These are phyloP conservation scores for Triticum aestivum DNA, from an alignment of 176 grass and related monocot genomes.

Conservation along the genomic window IWGSC_CS_RefSeq_v2.1 NC_057807.1:325963160-325963659, in stretches of 20 bases:
- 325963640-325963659: not conserved
- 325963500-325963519: not conserved
- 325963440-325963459: slow-evolving; percentile 7
- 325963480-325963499: not conserved
- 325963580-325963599: not conserved
- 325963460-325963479: not conserved
- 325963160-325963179: not conserved
- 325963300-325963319: not conserved
- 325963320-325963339: not conserved
- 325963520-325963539: not conserved
- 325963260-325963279: not conserved
- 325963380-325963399: not conserved
- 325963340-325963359: not conserved
- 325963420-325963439: slow-evolving; percentile 21
- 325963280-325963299: not conserved
- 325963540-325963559: not conserved
- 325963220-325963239: not conserved
- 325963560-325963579: not conserved
- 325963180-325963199: slow-evolving; percentile 16
- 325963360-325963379: not conserved
- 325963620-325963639: not conserved
- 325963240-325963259: not conserved
- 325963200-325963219: not conserved
- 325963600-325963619: not conserved
- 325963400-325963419: not conserved